Base-by-base conservation (phyloP, 345 rosid species). In the Eucalyptus erythrocorys region DNA sequence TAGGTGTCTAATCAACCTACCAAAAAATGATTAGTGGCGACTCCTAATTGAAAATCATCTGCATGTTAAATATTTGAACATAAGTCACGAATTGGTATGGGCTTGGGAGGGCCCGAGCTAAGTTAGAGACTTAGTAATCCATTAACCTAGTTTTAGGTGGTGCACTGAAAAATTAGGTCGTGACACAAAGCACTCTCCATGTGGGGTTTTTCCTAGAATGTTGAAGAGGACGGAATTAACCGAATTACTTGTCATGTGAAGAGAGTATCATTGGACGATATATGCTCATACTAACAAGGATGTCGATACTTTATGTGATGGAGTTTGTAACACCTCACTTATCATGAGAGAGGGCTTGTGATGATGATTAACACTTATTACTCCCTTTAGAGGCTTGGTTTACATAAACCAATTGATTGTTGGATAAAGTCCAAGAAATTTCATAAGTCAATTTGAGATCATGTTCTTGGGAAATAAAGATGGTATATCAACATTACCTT, bases 161-260 rank as follows among this genome's bases (percentile, higher is more conserved):
- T n/a, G n/a, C n/a, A n/a, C n/a, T n/a, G n/a, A n/a, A n/a, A n/a
- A n/a, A n/a, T n/a, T n/a, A n/a, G n/a, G n/a, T n/a, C n/a, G n/a
- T n/a, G n/a, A n/a, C n/a, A n/a, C n/a, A n/a, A 51, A 51, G 57
- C 0, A 51, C 57, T 51, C 24, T 51, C 57, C 57, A 51, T 21
- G 4, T 37, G 37, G 19, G 45, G 19, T 37, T 40, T 26, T 71
- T 21, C 14, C 45, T 1, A 71, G 45, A 71, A 71, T 71, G 11
- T 6, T 19, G 81, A 19, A 19, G 80, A 19, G 42, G 17, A 19
- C 19, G 6, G 80, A 32, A 32, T 17, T 8, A 32, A 68, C 22
- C 42, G 0, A 34, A 71, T 71, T 11, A 1, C 26, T 0, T 1
- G 22, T 1, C 81, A 37, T 34, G 45, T 37, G 45, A 37, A 0